Percentiles rank a stretch among this genome's conserved stretches.
Evolutionary conservation across 2,329 filamentous ascomycete species (phyloP).

Genomic region (Remersonia thermophila): DNA sequence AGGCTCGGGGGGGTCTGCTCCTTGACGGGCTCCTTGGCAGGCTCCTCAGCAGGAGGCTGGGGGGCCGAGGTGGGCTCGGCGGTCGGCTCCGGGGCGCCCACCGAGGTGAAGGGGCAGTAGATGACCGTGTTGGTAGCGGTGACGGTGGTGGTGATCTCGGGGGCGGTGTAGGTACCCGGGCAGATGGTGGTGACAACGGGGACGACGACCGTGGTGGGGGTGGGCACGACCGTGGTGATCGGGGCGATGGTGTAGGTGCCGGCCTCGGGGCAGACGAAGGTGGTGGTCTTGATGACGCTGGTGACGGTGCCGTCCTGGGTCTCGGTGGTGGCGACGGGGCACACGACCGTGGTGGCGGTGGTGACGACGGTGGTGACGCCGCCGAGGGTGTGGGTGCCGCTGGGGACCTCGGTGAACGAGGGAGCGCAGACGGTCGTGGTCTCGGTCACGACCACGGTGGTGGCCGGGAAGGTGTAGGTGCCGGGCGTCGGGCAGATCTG

Average conservation of each 20-base stretch:
- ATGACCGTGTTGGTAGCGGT: constrained; percentile 56
- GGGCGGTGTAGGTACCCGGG: constrained; percentile 62
- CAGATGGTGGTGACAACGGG: constrained; percentile 52
- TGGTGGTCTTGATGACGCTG: constrained; percentile 56
- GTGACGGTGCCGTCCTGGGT: constrained; percentile 48
- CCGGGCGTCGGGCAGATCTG: constrained; percentile 52
- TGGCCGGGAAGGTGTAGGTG: constrained; percentile 64
- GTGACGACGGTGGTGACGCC: constrained; percentile 61
- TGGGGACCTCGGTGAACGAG: constrained; percentile 46
- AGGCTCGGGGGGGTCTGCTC: not conserved
- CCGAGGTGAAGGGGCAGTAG: constrained; percentile 54
- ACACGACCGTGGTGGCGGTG: constrained; percentile 54
- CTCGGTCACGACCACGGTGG: constrained; percentile 54
- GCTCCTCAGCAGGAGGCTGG: constrained; percentile 15
- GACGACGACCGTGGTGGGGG: constrained; percentile 46
- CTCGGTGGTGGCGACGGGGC: constrained; percentile 54
- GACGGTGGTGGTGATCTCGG: constrained; percentile 53
- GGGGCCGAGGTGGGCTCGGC: constrained; percentile 17
- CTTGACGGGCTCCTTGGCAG: not conserved
- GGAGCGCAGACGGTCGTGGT: constrained; percentile 55
- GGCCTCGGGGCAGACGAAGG: constrained; percentile 59
- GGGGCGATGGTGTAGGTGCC: constrained; percentile 68
- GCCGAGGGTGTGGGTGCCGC: constrained; percentile 56
- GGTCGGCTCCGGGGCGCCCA: constrained; percentile 22
- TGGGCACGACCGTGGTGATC: constrained; percentile 46